These are phyloP conservation scores for Yamadazyma aaseri DNA, from an alignment of 1,139 yeast species.

Conservation along the genomic window DNA sequence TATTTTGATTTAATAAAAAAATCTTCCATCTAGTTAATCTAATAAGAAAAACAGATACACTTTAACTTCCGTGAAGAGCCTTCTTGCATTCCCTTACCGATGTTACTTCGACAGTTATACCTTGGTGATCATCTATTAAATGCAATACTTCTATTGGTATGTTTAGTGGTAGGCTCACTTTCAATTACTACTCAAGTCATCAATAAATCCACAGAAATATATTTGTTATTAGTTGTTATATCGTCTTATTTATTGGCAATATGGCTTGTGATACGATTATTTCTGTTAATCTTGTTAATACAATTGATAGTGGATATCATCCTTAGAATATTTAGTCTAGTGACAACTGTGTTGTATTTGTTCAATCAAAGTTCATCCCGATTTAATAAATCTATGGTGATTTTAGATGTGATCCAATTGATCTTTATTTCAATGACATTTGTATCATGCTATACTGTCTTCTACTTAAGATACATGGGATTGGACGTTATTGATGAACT, in stretches of 20 bases:
- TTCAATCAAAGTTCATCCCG: constrained; percentile 3
- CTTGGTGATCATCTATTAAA: constrained; percentile 6
- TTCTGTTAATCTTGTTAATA: constrained; percentile 5
- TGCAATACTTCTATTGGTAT: constrained; percentile 7
- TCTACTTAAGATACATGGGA: background rate
- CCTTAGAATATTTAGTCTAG: constrained; percentile 8
- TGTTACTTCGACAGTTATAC: constrained; percentile 7
- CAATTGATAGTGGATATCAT: constrained; percentile 6
- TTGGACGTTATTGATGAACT: background rate
- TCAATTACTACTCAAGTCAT: constrained; percentile 2
- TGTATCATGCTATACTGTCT: constrained; percentile 4
- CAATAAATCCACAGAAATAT: background rate
- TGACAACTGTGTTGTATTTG: constrained; percentile 3
- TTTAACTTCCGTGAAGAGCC: too few relatives aligned
- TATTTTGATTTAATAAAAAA: too few relatives aligned
- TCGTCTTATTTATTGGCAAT: constrained; percentile 10
- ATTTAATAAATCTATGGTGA: constrained; percentile 3
- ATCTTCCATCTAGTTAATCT: too few relatives aligned
- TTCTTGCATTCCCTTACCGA: background rate
- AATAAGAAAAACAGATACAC: too few relatives aligned
- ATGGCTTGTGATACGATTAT: constrained; percentile 13
- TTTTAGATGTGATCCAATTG: constrained; percentile 5
- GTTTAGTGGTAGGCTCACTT: constrained; percentile 10
- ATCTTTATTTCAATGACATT: constrained; percentile 2
- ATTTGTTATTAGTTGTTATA: constrained; percentile 6